Evolutionary conservation across 202 grass and related monocot genomes (phyloP), one percentile per base, ranked within the genome.

Genomic region (Carex arenaria): DNA sequence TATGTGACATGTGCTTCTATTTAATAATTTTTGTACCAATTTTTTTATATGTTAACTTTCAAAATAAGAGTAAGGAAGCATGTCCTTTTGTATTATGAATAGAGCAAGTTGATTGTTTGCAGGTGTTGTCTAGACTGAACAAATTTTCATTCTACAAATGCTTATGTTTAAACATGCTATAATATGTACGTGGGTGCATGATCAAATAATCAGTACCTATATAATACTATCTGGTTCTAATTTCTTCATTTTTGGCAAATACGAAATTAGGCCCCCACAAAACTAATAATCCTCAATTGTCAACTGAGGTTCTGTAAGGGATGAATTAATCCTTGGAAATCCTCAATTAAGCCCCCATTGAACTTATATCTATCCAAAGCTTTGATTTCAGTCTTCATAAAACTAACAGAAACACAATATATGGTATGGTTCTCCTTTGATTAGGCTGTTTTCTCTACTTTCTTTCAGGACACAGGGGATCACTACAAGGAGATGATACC

Each of bases 401-500:
- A 32, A 36, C 18, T 79, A 7, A 4, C 10, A 59, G 5, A 79
- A 79, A 32, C 13, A 30, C 31, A 79, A 79, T 61, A 61, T 61
- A n/a, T 3, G 18, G 11, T 38, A 79, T 32, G 5, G 59, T 14
- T 47, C 3, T 26, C 49, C 26, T 15, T 28, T 66, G 54, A 52
- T 23, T 78, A 32, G 31, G 31, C 31, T 64, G 42, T 45, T 45
- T 34, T 34, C 32, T 34, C 3, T 4, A 4, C 32, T 34, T 4
- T 34, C 32, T 34, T 34, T 34, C 32, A 34, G 32, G 32, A 34
- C 32, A 34, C 32, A 34, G n/a, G n/a, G 32, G 32, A 90, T 60
- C 85, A 89, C 60, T 97, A 86, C 89, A 94, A 91, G 80, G 92
- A 97, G 85, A 87, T 97, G 82, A 91, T 97, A 67, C 82, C 92